phyloP scores from a whole-genome alignment of 2,329 filamentous ascomycete species.

The Teratosphaeriaceae sp. region DNA sequence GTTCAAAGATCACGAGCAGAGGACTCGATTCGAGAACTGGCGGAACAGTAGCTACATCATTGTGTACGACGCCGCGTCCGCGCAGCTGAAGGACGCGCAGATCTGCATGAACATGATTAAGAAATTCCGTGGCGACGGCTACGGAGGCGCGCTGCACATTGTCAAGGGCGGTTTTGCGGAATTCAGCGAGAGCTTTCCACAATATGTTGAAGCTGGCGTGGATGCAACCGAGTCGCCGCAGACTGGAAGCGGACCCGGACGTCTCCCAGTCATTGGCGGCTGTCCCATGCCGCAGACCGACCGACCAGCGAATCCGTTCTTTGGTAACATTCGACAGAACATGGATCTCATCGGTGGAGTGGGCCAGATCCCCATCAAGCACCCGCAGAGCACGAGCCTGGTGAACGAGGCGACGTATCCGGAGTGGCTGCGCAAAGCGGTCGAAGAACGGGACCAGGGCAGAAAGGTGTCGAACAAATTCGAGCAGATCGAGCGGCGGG shows the following conservation, averaged over 20 bases:
- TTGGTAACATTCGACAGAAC: conserved; percentile 92
- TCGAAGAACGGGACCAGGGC: conserved; percentile 62
- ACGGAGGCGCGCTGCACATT: conserved; percentile 65
- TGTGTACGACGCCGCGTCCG: conserved; percentile 76
- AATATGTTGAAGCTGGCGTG: conserved; percentile 49
- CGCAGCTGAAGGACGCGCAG: conserved; percentile 70
- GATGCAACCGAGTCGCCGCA: conserved; percentile 9
- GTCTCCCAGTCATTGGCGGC: conserved; percentile 75
- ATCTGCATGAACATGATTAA: conserved; percentile 82
- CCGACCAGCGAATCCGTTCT: conserved; percentile 77
- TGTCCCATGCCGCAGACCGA: conserved; percentile 69
- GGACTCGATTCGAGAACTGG: conserved; percentile 71
- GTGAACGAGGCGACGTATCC: conserved; percentile 52
- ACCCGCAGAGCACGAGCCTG: conserved; percentile 47
- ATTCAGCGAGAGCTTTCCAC: conserved; percentile 62
- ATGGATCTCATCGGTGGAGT: conserved; percentile 92
- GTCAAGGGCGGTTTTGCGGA: conserved; percentile 74
- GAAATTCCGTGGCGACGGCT: conserved; percentile 85
- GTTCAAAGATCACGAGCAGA: conserved; percentile 66
- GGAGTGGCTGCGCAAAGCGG: conserved; percentile 66
- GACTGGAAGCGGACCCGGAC: conserved; percentile 40
- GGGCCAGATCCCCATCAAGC: conserved; percentile 63
- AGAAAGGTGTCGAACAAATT: conserved; percentile 79
- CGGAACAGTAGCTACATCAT: conserved; percentile 66
- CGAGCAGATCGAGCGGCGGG: conserved; percentile 71